phyloP scores from a whole-genome alignment of 306 rosid species.

The Citrullus colocynthis region DNA sequence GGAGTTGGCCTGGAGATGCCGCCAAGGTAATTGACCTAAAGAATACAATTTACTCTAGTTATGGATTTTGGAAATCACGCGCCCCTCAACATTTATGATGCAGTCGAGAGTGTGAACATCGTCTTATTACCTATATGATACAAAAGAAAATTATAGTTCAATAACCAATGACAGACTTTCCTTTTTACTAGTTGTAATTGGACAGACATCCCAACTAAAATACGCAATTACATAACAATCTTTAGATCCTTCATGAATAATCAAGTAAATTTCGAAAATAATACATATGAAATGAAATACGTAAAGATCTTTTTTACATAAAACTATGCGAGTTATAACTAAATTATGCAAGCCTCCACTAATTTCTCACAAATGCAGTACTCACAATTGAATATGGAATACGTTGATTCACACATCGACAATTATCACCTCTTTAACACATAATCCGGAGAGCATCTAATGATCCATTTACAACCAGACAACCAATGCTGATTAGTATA shows the following conservation, averaged over 20 bases:
- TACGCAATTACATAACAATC: neutral
- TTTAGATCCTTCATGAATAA: neutral
- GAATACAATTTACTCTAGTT: neutral
- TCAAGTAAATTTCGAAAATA: neutral
- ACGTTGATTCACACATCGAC: neutral
- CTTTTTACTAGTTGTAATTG: neutral
- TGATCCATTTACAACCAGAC: neutral
- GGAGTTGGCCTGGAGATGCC: constrained; percentile 63
- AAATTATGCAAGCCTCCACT: neutral
- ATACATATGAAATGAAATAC: neutral
- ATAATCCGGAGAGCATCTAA: neutral
- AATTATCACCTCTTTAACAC: neutral
- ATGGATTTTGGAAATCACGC: neutral
- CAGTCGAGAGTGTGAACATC: neutral
- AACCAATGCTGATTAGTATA: neutral
- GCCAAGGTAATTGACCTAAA: constrained; percentile 82
- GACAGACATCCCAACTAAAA: neutral
- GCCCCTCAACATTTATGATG: neutral
- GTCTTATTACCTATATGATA: constrained; percentile 2
- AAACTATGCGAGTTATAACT: neutral
- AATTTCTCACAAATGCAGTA: neutral
- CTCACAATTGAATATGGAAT: neutral
- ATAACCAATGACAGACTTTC: neutral
- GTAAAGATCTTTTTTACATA: neutral
- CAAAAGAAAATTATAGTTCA: neutral